phyloP scores from a whole-genome alignment of 305 asterid genomes.

The Fraxinus velutina region DNA sequence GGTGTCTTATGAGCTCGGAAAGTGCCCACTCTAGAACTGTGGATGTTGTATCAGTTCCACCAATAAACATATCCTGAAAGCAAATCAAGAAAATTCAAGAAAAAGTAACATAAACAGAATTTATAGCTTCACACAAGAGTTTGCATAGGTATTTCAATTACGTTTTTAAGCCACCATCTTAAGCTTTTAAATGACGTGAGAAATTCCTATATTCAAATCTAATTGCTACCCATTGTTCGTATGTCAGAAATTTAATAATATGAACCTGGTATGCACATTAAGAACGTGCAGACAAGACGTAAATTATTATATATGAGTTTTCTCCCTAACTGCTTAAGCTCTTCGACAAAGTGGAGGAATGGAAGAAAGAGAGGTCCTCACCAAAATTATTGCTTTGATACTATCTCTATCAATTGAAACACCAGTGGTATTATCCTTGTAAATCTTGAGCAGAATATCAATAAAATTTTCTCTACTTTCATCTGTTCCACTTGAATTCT shows the following conservation, averaged over 20 bases:
- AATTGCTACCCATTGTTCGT: not conserved
- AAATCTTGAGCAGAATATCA: slow-evolving; percentile 6
- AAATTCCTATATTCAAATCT: not conserved
- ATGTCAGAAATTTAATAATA: not conserved
- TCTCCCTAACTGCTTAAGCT: not conserved
- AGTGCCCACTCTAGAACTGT: slow-evolving; percentile 9
- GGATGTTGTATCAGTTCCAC: not conserved
- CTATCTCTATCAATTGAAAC: not conserved
- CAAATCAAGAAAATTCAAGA: not conserved
- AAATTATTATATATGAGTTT: not conserved
- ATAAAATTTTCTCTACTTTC: not conserved
- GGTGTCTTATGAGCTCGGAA: slow-evolving; percentile 6
- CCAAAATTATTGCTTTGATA: slow-evolving; percentile 15
- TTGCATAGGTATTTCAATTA: not conserved
- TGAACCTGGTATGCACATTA: too few relatives aligned
- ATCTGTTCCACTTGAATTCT: not conserved
- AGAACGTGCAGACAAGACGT: not conserved
- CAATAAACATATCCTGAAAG: not conserved
- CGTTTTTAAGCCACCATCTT: not conserved
- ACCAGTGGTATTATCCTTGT: not conserved
- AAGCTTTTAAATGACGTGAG: not conserved
- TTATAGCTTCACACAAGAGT: not conserved
- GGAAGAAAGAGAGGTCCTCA: not conserved
- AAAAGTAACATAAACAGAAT: not conserved
- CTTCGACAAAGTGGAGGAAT: not conserved